Percentiles rank a stretch among this genome's conserved stretches.
phyloP scores from a whole-genome alignment of 768 basidiomycete species.

The Tylopilus sp. region DNA sequence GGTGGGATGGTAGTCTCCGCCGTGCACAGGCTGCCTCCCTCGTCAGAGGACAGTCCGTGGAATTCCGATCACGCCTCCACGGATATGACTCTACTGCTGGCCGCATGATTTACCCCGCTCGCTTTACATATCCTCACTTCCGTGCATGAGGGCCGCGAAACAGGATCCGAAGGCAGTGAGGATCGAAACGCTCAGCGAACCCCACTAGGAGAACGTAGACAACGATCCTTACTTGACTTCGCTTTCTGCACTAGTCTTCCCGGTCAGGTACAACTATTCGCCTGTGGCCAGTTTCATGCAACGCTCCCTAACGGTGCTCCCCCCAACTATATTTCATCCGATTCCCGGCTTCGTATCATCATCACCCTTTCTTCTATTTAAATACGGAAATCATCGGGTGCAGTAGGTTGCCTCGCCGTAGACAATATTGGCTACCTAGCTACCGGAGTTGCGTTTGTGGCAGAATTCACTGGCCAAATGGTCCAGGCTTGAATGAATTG shows the following conservation, averaged over 20 bases:
- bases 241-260: constrained; percentile 6
- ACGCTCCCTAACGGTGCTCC: constrained; percentile 9
- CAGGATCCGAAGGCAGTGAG: constrained; percentile 19
- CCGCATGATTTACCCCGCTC: constrained; percentile 12
- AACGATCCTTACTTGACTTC: neutral
- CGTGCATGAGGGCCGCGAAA: constrained; percentile 17
- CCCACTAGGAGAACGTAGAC: constrained; percentile 3
- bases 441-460: neutral
- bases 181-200: constrained; percentile 15
- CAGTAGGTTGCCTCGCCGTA: neutral
- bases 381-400: neutral
- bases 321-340: constrained; percentile 5
- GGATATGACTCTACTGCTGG: constrained; percentile 1
- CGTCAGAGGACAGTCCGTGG: constrained; percentile 20
- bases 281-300: constrained; percentile 12
- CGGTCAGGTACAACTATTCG: neutral
- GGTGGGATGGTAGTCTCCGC: constrained; percentile 3
- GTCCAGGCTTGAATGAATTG: neutral
- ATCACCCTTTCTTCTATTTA: neutral
- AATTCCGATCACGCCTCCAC: constrained; percentile 18
- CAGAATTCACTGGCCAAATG: neutral
- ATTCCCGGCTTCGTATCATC: neutral
- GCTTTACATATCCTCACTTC: constrained; percentile 20
- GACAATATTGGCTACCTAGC: neutral
- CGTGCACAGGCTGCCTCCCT: neutral